A percentile compares a stretch with the other conserved stretches of the same genome.
Evolutionary conservation across 2,329 filamentous ascomycete genomes (phyloP).

Genomic region (Talaromyces verruculosus): DNA sequence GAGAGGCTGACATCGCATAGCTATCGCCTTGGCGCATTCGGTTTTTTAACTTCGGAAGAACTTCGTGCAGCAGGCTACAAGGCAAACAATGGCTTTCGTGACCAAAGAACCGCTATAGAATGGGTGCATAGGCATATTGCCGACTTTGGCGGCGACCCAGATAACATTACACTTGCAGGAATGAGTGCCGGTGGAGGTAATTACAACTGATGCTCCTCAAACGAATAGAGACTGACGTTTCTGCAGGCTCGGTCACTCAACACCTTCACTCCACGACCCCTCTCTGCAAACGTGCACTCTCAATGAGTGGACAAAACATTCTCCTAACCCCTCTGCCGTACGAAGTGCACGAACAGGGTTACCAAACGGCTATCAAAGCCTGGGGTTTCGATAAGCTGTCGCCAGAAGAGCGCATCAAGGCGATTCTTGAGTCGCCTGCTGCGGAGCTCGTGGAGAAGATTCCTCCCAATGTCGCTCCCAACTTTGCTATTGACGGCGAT

Average conservation of each 20-base stretch:
- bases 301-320: constrained; percentile 48
- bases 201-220: neutral
- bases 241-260: constrained; percentile 25
- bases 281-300: constrained; percentile 45
- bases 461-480: constrained; percentile 35
- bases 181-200: constrained; percentile 49
- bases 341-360: constrained; percentile 43
- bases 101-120: constrained; percentile 48
- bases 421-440: constrained; percentile 42
- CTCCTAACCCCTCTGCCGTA: constrained; percentile 43
- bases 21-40: constrained; percentile 49
- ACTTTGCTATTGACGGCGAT: constrained; percentile 47
- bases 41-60: constrained; percentile 53
- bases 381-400: constrained; percentile 42
- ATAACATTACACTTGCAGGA: constrained; percentile 46
- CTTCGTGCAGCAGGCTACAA: constrained; percentile 48
- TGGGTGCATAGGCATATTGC: constrained; percentile 45
- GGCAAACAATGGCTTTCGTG: constrained; percentile 48
- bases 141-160: constrained; percentile 45
- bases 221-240: neutral
- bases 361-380: constrained; percentile 41
- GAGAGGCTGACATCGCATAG: constrained; percentile 29
- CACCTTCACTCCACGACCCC: constrained; percentile 39
- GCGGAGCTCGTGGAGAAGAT: constrained; percentile 46
- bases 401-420: constrained; percentile 44